Conservation (phyloP, 805 yeast species). For the Saccharomycopsis sp. region DNA sequence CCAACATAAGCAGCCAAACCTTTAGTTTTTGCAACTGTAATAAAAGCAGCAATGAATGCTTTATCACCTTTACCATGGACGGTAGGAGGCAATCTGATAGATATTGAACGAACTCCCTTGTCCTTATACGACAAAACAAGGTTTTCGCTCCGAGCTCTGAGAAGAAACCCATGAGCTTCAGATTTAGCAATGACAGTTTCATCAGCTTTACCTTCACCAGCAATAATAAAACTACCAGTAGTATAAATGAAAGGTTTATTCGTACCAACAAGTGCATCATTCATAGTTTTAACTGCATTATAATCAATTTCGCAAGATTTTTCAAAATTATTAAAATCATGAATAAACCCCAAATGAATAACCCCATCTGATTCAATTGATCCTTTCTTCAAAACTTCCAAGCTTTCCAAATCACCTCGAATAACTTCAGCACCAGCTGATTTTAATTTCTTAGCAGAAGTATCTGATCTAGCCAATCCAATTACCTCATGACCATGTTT, state of each 20-base stretch:
- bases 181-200: slow-evolving; percentile 14
- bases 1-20: slow-evolving; percentile 33
- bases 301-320: slow-evolving; percentile 25
- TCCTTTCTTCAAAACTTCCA: slow-evolving; percentile 27
- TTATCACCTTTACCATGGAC: slow-evolving; percentile 30
- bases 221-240: slow-evolving; percentile 22
- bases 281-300: slow-evolving; percentile 23
- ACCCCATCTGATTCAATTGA: slow-evolving; percentile 31
- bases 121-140: slow-evolving; percentile 21
- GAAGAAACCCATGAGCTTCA: neutral
- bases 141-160: slow-evolving; percentile 22
- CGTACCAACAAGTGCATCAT: slow-evolving; percentile 28
- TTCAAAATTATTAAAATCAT: slow-evolving; percentile 26
- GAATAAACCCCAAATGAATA: slow-evolving; percentile 33
- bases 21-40: slow-evolving; percentile 28
- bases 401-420: slow-evolving; percentile 28
- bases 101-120: slow-evolving; percentile 26
- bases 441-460: slow-evolving; percentile 26
- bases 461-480: slow-evolving; percentile 30
- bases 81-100: slow-evolving; percentile 29
- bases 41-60: slow-evolving; percentile 25
- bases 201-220: slow-evolving; percentile 14
- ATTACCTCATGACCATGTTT: slow-evolving; percentile 26
- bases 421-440: slow-evolving; percentile 26
- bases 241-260: slow-evolving; percentile 27